These are phyloP conservation scores for Trebouxia sp. DNA, from an alignment of 139 green algal species.

Conservation along the genomic window DNA sequence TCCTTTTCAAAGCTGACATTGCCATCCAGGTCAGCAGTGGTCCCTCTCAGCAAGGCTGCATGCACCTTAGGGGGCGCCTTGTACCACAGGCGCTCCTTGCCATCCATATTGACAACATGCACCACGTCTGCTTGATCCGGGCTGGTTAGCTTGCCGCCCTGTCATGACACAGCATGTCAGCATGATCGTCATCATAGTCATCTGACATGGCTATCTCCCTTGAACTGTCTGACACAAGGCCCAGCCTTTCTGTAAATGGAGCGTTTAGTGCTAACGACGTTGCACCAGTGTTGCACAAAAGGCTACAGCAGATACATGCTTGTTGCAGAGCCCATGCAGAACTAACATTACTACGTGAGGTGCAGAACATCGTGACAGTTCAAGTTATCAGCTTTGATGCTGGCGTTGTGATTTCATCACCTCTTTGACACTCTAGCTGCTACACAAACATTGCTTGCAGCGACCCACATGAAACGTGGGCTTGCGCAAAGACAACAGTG, in stretches of 20 bases:
- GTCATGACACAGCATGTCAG: not conserved
- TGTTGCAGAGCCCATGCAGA: too few relatives aligned
- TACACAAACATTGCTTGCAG: too few relatives aligned
- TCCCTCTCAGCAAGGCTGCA: slow-evolving; percentile 53
- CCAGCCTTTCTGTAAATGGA: too few relatives aligned
- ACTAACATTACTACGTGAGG: too few relatives aligned
- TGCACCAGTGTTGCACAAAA: too few relatives aligned
- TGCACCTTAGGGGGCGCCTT: slow-evolving; percentile 35
- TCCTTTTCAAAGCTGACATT: slow-evolving; percentile 60
- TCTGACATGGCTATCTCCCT: not conserved
- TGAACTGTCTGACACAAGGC: not conserved
- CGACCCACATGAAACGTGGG: too few relatives aligned
- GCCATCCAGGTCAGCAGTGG: slow-evolving; percentile 53
- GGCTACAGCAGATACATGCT: too few relatives aligned
- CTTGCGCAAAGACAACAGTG: not conserved
- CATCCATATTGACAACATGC: slow-evolving; percentile 37
- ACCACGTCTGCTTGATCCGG: slow-evolving; percentile 28
- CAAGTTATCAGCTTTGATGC: too few relatives aligned
- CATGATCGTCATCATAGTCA: not conserved
- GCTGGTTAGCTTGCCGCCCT: slow-evolving; percentile 48
- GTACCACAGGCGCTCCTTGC: slow-evolving; percentile 49
- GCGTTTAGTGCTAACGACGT: too few relatives aligned
- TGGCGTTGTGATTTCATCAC: too few relatives aligned
- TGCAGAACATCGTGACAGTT: too few relatives aligned
- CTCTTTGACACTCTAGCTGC: too few relatives aligned